Evolutionary conservation across 2,329 filamentous ascomycete species (phyloP), one percentile per base, ranked within the genome.

Genomic region (Myriosclerotinia duriaeana): DNA sequence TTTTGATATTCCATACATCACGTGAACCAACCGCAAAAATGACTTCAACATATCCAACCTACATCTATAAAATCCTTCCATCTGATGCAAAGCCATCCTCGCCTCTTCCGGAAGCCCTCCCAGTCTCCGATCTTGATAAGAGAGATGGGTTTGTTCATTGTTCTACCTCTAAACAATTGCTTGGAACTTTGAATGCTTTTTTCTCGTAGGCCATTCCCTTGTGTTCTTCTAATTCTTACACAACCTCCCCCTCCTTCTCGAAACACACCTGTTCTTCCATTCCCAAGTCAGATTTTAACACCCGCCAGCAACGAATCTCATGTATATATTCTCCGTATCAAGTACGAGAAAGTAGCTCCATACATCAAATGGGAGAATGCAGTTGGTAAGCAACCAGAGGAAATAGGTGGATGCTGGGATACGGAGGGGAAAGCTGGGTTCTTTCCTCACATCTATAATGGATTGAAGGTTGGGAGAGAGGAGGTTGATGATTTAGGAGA

Each of bases 21-120:
- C 56, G 56, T 50, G 20, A 0, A 48, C 6, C 44, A 17, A 59
- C 36, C 44, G 4, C 15, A 38, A 67, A 61, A 55, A 72, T 71
- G 70, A n/a, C 71, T 38, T 64, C 67, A 48, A 62, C 66, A 30
- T 64, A 66, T 6, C 74, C 73, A 54, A 71, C 66, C 52, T 76
- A 73, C 66, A 74, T 76, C 61, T 76, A 76, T 69, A 76, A 76
- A 56, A 75, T 76, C 67, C 65, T 76, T 20, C 73, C 74, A 20
- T 62, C 72, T 8, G 53, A 68, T 9, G 66, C 70, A 2, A 12
- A 69, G 38, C 72, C 71, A 11, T 66, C 71, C 12, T 64, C 66
- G 1, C 72, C 73, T 5, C 72, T 76, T 17, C 74, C 73, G 0
- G 22, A 53, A 15, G 68, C 65, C 14, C 70, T 75, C 14, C 73